Evolutionary conservation across 768 basidiomycete species (phyloP).

Genomic region (Austroboletus eburneus): DNA sequence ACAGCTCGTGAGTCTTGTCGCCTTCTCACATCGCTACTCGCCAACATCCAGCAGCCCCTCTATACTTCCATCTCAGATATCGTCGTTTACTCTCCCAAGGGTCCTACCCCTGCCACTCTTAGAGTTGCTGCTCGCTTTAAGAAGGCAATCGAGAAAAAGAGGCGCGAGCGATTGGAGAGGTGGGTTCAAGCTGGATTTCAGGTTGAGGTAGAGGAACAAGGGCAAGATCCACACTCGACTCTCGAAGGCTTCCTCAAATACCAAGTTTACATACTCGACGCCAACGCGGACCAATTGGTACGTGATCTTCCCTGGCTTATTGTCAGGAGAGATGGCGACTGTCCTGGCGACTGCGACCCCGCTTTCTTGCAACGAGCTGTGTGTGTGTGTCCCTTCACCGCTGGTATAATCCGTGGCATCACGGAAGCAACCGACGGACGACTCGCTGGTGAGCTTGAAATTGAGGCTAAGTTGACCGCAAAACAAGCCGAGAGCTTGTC

Average conservation of each 20-base stretch:
- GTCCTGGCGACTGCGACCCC: slow-evolving; percentile 19
- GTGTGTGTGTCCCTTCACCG: background rate
- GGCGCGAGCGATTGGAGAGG: slow-evolving; percentile 40
- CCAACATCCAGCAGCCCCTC: slow-evolving; percentile 53
- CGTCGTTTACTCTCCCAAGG: slow-evolving; percentile 78
- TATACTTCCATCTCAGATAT: slow-evolving; percentile 88
- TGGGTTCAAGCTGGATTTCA: slow-evolving; percentile 19
- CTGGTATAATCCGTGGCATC: slow-evolving; percentile 17
- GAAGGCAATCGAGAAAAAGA: slow-evolving; percentile 56
- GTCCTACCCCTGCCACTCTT: slow-evolving; percentile 49
- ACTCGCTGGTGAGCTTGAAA: slow-evolving; percentile 20
- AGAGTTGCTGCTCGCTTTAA: slow-evolving; percentile 63
- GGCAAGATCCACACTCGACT: slow-evolving; percentile 21
- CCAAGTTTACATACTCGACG: slow-evolving; percentile 29
- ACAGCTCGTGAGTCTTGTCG: slow-evolving; percentile 63
- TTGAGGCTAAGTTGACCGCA: slow-evolving; percentile 15
- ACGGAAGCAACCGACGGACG: slow-evolving; percentile 31
- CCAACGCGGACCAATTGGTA: slow-evolving; percentile 23
- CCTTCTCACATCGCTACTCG: background rate
- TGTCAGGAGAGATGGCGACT: slow-evolving; percentile 25
- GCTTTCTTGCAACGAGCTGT: background rate
- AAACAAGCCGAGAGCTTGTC: background rate
- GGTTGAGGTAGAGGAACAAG: slow-evolving; percentile 3
- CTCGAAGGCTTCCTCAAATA: slow-evolving; percentile 29
- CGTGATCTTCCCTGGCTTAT: slow-evolving; percentile 28